Conservation (phyloP, 352 stramenopile genomes). For the Sclerospora graminicola region DNA sequence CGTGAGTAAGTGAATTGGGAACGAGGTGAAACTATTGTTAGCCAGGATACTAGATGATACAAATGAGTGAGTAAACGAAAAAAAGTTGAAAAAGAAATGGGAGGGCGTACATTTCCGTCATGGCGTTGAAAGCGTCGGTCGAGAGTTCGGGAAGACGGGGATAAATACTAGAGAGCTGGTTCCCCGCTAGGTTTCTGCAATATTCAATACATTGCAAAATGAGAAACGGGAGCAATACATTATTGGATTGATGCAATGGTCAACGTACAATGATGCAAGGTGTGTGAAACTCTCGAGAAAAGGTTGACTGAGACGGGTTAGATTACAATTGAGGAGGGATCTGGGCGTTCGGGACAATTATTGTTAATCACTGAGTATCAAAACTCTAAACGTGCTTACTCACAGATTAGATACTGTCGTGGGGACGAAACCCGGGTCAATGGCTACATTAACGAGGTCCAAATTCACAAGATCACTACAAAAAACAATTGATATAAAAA, state of each 20-base stretch:
- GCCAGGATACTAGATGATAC: slow-evolving; percentile 25
- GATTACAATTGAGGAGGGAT: slow-evolving; percentile 19
- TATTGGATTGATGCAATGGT: not conserved
- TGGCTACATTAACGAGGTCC: slow-evolving; percentile 17
- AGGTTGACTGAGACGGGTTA: slow-evolving; percentile 15
- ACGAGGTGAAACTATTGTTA: slow-evolving; percentile 30
- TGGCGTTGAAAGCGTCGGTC: slow-evolving; percentile 11
- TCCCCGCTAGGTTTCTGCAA: slow-evolving; percentile 21
- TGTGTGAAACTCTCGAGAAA: slow-evolving; percentile 26
- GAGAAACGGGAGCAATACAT: too few relatives aligned
- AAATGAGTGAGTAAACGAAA: too few relatives aligned
- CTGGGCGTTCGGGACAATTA: too few relatives aligned
- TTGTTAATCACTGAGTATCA: too few relatives aligned
- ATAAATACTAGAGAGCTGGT: slow-evolving; percentile 30
- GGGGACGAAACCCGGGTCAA: slow-evolving; percentile 20
- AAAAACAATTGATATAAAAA: not conserved
- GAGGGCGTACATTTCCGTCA: slow-evolving; percentile 26
- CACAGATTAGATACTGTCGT: slow-evolving; percentile 23
- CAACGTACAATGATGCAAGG: slow-evolving; percentile 17
- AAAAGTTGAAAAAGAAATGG: too few relatives aligned
- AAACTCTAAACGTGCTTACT: slow-evolving; percentile 7
- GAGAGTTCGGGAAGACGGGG: slow-evolving; percentile 10
- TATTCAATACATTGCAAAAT: too few relatives aligned
- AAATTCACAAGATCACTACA: slow-evolving; percentile 26
- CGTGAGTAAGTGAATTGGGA: slow-evolving; percentile 29